A percentile compares a stretch with the other conserved stretches of the same genome.
Evolutionary conservation across 495 filamentous ascomycete species (phyloP).

Genomic region (Staphylotrichum tortipilum): DNA sequence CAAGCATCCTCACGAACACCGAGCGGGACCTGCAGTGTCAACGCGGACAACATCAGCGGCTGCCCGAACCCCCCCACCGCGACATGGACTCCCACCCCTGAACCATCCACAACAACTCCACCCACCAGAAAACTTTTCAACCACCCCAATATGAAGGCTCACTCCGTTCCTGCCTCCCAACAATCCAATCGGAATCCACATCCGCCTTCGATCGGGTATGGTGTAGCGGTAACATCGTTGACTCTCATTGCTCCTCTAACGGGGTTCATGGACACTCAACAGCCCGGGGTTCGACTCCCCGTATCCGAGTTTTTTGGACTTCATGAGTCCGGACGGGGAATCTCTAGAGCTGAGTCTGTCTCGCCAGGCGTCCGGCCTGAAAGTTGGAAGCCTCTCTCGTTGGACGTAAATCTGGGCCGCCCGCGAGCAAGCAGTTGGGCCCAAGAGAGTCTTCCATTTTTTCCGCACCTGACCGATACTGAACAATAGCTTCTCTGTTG

Average conservation of each 20-base stretch:
- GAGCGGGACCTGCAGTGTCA: neutral
- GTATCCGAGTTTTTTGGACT: neutral
- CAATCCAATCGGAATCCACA: neutral
- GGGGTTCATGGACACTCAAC: too few species aligned
- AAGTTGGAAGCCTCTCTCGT: too few species aligned
- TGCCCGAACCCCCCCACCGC: neutral
- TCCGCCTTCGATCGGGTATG: neutral
- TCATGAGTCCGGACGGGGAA: neutral
- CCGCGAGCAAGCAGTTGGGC: too few species aligned
- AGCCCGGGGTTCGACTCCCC: conserved; percentile 10
- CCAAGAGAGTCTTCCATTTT: too few species aligned
- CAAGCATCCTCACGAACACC: too few species aligned
- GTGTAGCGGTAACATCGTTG: conserved; percentile 7
- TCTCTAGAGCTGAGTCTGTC: too few species aligned
- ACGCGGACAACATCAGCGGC: neutral
- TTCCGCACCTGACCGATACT: too few species aligned
- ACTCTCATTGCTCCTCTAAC: too few species aligned
- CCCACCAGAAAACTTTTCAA: neutral
- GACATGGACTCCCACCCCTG: too few species aligned
- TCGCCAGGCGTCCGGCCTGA: too few species aligned
- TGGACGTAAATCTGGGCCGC: too few species aligned
- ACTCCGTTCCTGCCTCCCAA: neutral
- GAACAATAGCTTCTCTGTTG: too few species aligned
- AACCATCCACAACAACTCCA: neutral
- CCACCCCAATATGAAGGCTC: neutral